phyloP scores from a whole-genome alignment of 2,329 filamentous ascomycete genomes.

The Xylaria sp. region DNA sequence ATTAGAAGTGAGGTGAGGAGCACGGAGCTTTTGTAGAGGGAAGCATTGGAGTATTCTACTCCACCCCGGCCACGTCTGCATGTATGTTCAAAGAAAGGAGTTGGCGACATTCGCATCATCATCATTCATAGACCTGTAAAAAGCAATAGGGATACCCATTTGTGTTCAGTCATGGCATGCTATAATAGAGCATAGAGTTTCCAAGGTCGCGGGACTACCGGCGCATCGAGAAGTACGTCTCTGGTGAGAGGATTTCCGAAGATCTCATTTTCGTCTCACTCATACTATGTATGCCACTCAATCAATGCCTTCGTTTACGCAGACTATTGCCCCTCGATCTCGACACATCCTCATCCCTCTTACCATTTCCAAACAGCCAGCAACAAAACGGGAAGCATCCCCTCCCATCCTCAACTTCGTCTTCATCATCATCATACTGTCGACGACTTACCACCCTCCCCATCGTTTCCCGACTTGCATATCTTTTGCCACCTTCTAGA shows the following conservation, averaged over 20 bases:
- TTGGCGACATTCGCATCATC: slow-evolving; percentile 1
- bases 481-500: not conserved
- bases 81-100: not conserved
- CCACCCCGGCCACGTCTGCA: not conserved
- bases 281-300: not conserved
- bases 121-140: not conserved
- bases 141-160: slow-evolving; percentile 14
- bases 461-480: not conserved
- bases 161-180: not conserved
- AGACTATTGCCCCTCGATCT: not conserved
- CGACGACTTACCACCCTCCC: not conserved
- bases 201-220: not conserved
- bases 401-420: not conserved
- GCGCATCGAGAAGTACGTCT: not conserved
- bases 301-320: not conserved
- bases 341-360: not conserved
- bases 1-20: not conserved
- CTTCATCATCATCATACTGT: not conserved
- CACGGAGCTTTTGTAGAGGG: too few relatives aligned
- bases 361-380: not conserved
- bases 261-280: too few relatives aligned
- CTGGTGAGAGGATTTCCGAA: too few relatives aligned
- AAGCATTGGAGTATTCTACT: not conserved
- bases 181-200: not conserved
- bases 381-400: slow-evolving; percentile 1